Conservation (phyloP, 2,329 filamentous ascomycete genomes). For the Myriosclerotinia scirpicola region DNA sequence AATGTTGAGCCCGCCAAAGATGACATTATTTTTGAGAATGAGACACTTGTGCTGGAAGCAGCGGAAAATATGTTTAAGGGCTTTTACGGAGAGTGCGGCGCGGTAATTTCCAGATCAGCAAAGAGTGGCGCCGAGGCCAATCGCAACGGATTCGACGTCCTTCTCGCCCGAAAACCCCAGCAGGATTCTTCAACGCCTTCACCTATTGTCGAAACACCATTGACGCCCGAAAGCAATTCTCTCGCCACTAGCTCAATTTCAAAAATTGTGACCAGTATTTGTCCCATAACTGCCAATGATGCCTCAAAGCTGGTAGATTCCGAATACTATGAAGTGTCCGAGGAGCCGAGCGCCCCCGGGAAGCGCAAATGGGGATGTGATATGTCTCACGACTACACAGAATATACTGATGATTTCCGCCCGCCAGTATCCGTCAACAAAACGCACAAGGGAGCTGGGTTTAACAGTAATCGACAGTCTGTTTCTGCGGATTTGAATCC, state of each 20-base stretch:
- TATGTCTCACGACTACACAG: constrained; percentile 50
- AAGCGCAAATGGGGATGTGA: constrained; percentile 43
- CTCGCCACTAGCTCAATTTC: background rate
- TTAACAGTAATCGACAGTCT: background rate
- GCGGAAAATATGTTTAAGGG: constrained; percentile 37
- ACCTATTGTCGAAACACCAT: background rate
- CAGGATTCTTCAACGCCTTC: background rate
- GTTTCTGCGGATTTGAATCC: constrained; percentile 40
- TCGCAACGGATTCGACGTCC: constrained; percentile 32
- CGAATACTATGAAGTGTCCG: background rate
- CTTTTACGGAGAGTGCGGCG: constrained; percentile 33
- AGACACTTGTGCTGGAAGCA: constrained; percentile 45
- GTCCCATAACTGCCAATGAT: background rate
- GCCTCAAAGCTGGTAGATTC: background rate
- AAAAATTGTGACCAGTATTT: background rate
- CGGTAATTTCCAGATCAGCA: background rate
- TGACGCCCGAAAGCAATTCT: background rate
- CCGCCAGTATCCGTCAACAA: background rate
- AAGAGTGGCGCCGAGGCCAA: constrained; percentile 7
- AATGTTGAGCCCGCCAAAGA: constrained; percentile 74
- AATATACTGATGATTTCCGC: constrained; percentile 42
- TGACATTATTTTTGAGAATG: constrained; percentile 66
- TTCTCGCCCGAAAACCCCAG: constrained; percentile 32
- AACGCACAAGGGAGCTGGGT: background rate
- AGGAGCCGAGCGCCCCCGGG: background rate